Base-by-base conservation (phyloP, 495 filamentous ascomycete genomes). In the Chaetomium fimeti region DNA sequence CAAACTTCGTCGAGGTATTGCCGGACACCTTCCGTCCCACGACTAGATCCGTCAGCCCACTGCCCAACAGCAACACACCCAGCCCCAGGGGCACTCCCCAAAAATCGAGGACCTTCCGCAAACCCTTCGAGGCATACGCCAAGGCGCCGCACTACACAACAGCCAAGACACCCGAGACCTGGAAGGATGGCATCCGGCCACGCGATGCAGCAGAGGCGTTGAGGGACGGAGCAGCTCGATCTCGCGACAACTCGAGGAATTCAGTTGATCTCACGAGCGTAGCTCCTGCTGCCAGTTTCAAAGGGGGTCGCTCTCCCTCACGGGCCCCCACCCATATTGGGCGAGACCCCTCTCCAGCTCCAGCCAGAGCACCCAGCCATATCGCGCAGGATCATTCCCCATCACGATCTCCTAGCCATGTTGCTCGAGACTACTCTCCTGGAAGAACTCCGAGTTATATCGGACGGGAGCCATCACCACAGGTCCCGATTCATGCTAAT, bases 1-100 rank as follows among this genome's bases (percentile, higher is more conserved):
- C 93, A 49, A 98, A 98, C 75, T 98, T 97, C 74, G 94, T 98
- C 65, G 86, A 95, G 70, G 85, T 98, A 5, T 81, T 98, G 47
- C 87, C 90, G 53, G 89, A 95, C 57, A 83, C 83, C 71, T 96
- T 96, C 74, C 86, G 89, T 36, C 91, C 92, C 24, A 82, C 88
- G 43, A 94, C 82, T 65, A 84, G 91, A 66, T 84, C 88, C 60
- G 83, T 84, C n/a, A 95, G 91, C 69, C 91, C 91, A 27, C 80
- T 93, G 77, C 79, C 85, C 36, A 63, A 70, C 65, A 78, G 73
- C 73, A 75, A 74, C 68, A 79, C 79, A 3, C 77, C 84, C 71
- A 80, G 84, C 68, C 77, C 80, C 70, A 74, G 80, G 71, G 79
- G 74, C 73, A 74, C 81, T 67, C 75, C 77, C 51, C 72, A 77